phyloP scores from a whole-genome alignment of 164 flowering plant genomes.

The Hamamelis virginiana region DNA sequence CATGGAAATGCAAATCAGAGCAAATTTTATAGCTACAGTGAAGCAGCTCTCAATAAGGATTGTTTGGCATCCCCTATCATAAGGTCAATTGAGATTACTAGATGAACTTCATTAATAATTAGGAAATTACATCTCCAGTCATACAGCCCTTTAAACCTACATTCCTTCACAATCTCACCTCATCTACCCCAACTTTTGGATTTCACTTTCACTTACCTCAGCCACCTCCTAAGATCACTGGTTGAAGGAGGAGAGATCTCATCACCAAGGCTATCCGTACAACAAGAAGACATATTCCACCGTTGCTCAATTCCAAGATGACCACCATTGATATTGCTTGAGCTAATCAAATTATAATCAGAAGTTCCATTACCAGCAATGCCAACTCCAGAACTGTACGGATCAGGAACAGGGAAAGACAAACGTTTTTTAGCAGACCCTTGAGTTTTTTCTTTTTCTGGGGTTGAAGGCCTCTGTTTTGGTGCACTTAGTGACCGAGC shows the following conservation, averaged over 20 bases:
- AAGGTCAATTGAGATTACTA: too few relatives aligned
- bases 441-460: constrained; percentile 54
- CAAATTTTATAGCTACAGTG: too few relatives aligned
- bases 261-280: constrained; percentile 47
- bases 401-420: constrained; percentile 54
- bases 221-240: constrained; percentile 60
- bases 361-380: constrained; percentile 4
- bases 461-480: constrained; percentile 52
- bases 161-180: not conserved
- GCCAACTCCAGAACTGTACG: constrained; percentile 10
- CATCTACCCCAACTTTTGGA: not conserved
- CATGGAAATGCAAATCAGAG: too few relatives aligned
- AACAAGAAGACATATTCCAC: constrained; percentile 45
- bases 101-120: not conserved
- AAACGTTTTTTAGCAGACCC: constrained; percentile 62
- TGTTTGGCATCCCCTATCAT: too few relatives aligned
- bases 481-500: constrained; percentile 67
- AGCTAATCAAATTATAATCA: constrained; percentile 41
- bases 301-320: constrained; percentile 39
- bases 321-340: constrained; percentile 46
- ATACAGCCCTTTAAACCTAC: not conserved
- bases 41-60: too few relatives aligned
- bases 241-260: constrained; percentile 64
- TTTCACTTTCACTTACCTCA: constrained; percentile 29
- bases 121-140: not conserved